Percentiles rank a stretch among this genome's conserved stretches.
Conservation (phyloP, 129 eudicot species). For the Ambrosia artemisiifolia region DNA sequence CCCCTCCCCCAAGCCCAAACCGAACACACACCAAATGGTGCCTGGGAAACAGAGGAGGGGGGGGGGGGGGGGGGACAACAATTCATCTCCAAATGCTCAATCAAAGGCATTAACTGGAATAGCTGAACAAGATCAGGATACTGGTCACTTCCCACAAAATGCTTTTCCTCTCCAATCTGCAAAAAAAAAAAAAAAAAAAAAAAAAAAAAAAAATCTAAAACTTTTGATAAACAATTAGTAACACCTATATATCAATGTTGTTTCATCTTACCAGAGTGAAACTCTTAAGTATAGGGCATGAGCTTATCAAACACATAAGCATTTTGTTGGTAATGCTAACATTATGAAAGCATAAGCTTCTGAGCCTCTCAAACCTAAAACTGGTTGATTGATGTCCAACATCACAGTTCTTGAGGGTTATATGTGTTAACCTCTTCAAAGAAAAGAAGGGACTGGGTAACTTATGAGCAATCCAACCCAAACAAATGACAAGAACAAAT, state of each 20-base stretch:
- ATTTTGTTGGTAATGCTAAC: neutral
- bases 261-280: conserved; percentile 15
- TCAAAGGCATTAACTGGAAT: conserved; percentile 15
- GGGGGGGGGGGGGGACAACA: neutral
- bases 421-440: neutral
- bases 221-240: neutral
- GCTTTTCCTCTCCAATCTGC: conserved; percentile 14
- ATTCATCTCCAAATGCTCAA: conserved; percentile 22
- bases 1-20: too few species aligned
- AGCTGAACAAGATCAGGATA: conserved; percentile 16
- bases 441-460: neutral
- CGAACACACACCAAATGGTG: too few species aligned
- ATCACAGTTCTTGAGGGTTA: neutral
- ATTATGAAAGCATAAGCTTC: neutral
- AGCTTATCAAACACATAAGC: neutral
- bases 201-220: neutral
- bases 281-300: conserved; percentile 1
- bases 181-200: neutral
- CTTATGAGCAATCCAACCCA: neutral
- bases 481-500: neutral
- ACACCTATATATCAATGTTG: neutral
- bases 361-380: neutral
- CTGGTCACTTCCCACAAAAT: conserved; percentile 8
- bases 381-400: neutral
- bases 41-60: too few species aligned